These are phyloP conservation scores for Phytopythium ostracodes DNA, from an alignment of 352 stramenopile genomes.

Conservation along the genomic window DNA sequence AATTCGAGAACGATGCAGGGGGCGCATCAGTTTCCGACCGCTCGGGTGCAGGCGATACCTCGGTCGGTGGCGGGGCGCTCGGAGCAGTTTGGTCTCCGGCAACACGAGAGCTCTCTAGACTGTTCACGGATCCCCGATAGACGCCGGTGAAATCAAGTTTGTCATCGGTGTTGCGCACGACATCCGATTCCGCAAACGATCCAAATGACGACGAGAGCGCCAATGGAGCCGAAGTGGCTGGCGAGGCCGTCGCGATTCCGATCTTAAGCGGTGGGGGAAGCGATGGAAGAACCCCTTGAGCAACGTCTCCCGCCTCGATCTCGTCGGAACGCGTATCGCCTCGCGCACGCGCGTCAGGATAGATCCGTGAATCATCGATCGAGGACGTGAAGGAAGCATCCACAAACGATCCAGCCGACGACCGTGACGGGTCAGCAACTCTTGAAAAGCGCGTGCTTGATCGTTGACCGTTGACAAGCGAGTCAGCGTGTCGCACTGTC, in stretches of 20 bases:
- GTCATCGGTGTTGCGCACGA: conserved; percentile 19
- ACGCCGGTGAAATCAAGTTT: conserved; percentile 51
- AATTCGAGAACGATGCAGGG: not conserved
- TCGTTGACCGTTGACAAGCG: not conserved
- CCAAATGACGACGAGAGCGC: conserved; percentile 16
- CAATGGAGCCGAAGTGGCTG: conserved; percentile 12
- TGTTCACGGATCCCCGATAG: conserved; percentile 33
- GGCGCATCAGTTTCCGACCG: not conserved
- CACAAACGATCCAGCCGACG: not conserved
- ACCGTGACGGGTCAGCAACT: not conserved
- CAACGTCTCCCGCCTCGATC: conserved; percentile 22
- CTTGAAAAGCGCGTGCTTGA: not conserved
- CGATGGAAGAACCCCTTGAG: conserved; percentile 12
- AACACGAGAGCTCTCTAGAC: conserved; percentile 13
- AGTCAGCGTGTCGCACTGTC: not conserved
- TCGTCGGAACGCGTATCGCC: conserved; percentile 22
- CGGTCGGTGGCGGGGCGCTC: not conserved
- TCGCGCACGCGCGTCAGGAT: not conserved
- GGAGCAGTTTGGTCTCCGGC: not conserved
- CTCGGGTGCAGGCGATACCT: not conserved
- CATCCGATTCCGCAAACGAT: conserved; percentile 12
- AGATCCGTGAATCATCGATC: not conserved
- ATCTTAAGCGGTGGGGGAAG: conserved; percentile 22
- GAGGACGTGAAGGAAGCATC: conserved; percentile 4
- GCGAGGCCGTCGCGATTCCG: conserved; percentile 7